Evolutionary conservation across 2,329 filamentous ascomycete genomes (phyloP), one percentile per base, ranked within the genome.

Genomic region (Fusarium redolens): DNA sequence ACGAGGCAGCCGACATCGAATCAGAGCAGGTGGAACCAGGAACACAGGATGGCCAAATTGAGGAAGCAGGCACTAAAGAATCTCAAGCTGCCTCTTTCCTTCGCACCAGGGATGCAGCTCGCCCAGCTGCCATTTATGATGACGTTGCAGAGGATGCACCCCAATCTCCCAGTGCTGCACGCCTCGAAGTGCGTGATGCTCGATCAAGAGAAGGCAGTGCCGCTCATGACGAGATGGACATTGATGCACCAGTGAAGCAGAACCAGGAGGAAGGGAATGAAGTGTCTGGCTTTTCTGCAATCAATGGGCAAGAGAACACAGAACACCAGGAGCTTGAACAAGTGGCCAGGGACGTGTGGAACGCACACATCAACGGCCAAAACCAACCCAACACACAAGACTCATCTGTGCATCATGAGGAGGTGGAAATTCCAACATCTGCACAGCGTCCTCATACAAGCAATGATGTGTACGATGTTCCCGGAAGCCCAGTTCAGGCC

Each of bases 261-360:
- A 64, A 41, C 35, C 61, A 66, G 30, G 61, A 22, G 11, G 52
- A 58, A 28, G 63, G 59, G 41, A 54, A 38, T 37, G 71, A 56
- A 30, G 52, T 59, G 25, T 67, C 64, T 31, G 71, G 68, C 3
- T 48, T 61, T 30, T 64, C 44, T 30, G 45, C 41, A 44, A 44
- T 51, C 33, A 69, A 71, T n/a, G 66, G 67, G 28, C 38, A 56
- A 17, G 68, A 55, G 8, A 58, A 54, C 40, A 52, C 22, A 28
- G 51, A 61, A 18, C 73, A 79, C 20, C 64, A 67, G 9, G 76
- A 82, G 51, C 71, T 80, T 4, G 79, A 79, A 55, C 76, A 70
- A 47, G 63, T 83, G 35, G 80, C 81, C 6, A 75, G 79, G 47
- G 78, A 83, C 62, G 80, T 82, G 28, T 82, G 78, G 81, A 77